These are phyloP conservation scores for Letharia lupina DNA, from an alignment of 495 filamentous ascomycete species.

Conservation along the genomic window DNA sequence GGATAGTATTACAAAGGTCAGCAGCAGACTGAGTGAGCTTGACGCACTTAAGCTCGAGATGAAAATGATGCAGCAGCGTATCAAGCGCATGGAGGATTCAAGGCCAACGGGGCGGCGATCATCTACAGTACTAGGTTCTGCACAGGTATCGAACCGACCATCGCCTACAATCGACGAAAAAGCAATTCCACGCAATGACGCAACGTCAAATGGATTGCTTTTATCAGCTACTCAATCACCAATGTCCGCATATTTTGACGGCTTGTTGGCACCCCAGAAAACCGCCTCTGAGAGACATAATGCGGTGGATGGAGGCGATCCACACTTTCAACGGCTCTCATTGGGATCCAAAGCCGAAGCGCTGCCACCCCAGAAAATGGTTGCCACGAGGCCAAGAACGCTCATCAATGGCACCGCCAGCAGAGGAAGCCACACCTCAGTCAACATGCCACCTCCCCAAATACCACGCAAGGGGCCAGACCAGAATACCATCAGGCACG, in stretches of 20 bases:
- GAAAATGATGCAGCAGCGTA: slow-evolving; percentile 16
- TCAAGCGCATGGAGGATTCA: slow-evolving; percentile 14
- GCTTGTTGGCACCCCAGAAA: not conserved
- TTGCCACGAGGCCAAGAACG: not conserved
- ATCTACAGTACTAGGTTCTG: not conserved
- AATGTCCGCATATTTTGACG: not conserved
- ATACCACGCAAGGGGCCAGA: not conserved
- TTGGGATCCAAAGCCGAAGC: not conserved
- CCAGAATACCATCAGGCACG: not conserved
- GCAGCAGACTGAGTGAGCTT: slow-evolving; percentile 7
- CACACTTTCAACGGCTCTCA: not conserved
- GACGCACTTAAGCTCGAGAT: slow-evolving; percentile 17
- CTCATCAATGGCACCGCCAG: not conserved
- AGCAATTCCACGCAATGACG: not conserved
- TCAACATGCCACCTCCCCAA: not conserved
- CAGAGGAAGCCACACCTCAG: not conserved
- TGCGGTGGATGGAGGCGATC: not conserved
- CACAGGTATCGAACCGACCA: not conserved
- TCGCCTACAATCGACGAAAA: not conserved
- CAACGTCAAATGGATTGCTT: not conserved
- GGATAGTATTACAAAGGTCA: not conserved
- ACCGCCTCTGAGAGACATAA: not conserved
- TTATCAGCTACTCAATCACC: not conserved
- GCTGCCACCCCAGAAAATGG: not conserved
- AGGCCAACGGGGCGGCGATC: not conserved